Evolutionary conservation across 208 protist genomes (phyloP).

Genomic region (Trypanosoma theileri): DNA sequence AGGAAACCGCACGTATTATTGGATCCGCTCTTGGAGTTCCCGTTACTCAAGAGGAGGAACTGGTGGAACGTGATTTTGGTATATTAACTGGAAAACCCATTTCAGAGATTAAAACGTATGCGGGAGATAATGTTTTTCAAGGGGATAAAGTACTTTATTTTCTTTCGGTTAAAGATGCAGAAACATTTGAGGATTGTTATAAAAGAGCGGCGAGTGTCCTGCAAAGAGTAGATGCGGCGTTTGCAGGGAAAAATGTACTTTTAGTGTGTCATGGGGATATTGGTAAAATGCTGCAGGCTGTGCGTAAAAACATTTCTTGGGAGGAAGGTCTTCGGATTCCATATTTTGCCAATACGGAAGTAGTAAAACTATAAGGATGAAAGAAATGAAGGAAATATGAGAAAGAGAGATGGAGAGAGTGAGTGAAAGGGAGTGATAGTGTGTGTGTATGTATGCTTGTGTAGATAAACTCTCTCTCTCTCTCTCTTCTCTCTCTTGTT

Average conservation of each 20-base stretch:
- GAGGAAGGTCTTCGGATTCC: constrained; percentile 59
- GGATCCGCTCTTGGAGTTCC: constrained; percentile 32
- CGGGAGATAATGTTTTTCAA: constrained; percentile 68
- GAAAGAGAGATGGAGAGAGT: not conserved
- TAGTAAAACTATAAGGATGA: constrained; percentile 41
- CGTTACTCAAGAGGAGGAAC: constrained; percentile 48
- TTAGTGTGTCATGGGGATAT: constrained; percentile 91
- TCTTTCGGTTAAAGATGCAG: constrained; percentile 58
- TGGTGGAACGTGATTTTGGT: constrained; percentile 91
- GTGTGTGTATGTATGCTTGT: not conserved
- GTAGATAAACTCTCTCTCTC: too few species aligned
- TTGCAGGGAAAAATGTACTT: constrained; percentile 68
- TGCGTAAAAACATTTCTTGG: constrained; percentile 61
- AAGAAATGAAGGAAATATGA: not conserved
- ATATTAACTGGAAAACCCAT: constrained; percentile 77
- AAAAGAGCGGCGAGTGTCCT: constrained; percentile 66
- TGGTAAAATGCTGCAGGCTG: constrained; percentile 88
- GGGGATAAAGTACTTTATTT: constrained; percentile 88
- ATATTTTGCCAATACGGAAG: constrained; percentile 87
- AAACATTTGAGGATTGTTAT: constrained; percentile 80
- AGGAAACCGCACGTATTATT: constrained; percentile 71
- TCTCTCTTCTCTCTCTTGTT: too few species aligned
- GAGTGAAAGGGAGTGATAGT: not conserved
- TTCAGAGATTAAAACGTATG: constrained; percentile 61
- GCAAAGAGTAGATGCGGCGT: constrained; percentile 45